These are phyloP conservation scores for Psidium guajava DNA, from an alignment of 345 rosid species.

Conservation along the genomic window DNA sequence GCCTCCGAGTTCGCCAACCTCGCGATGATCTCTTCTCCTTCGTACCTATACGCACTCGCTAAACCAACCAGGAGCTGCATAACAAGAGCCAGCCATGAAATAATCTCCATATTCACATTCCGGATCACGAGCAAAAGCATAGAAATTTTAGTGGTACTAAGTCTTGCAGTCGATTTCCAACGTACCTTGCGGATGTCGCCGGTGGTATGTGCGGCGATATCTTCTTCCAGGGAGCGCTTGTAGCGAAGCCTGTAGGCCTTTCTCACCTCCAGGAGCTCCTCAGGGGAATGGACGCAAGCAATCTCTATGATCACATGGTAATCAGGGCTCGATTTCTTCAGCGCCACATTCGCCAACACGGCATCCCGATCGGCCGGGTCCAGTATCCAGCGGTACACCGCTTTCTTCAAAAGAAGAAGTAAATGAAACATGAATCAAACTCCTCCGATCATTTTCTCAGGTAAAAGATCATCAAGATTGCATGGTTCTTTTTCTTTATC, in stretches of 20 bases:
- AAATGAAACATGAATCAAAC: not conserved
- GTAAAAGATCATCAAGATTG: not conserved
- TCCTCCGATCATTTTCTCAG: not conserved
- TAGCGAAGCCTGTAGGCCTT: constrained; percentile 49
- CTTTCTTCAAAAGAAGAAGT: constrained; percentile 22
- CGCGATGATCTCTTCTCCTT: constrained; percentile 34
- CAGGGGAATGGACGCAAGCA: constrained; percentile 35
- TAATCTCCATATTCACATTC: not conserved
- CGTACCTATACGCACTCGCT: constrained; percentile 43
- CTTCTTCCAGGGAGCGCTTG: constrained; percentile 65
- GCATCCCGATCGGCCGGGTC: constrained; percentile 64
- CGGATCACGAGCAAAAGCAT: not conserved
- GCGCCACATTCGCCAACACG: constrained; percentile 36
- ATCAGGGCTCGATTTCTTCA: constrained; percentile 19
- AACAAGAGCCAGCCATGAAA: not conserved
- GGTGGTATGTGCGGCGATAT: constrained; percentile 43
- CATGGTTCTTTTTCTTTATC: not conserved
- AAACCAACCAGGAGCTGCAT: constrained; percentile 47
- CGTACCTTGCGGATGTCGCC: constrained; percentile 49
- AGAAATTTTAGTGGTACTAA: not conserved
- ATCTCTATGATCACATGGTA: constrained; percentile 42
- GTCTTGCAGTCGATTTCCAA: not conserved
- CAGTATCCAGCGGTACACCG: constrained; percentile 24
- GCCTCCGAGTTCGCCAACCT: constrained; percentile 40
- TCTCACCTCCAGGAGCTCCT: constrained; percentile 50